Base-by-base conservation (phyloP, 1,284 basidiomycete species). In the Ceratobasidium sp. region DNA sequence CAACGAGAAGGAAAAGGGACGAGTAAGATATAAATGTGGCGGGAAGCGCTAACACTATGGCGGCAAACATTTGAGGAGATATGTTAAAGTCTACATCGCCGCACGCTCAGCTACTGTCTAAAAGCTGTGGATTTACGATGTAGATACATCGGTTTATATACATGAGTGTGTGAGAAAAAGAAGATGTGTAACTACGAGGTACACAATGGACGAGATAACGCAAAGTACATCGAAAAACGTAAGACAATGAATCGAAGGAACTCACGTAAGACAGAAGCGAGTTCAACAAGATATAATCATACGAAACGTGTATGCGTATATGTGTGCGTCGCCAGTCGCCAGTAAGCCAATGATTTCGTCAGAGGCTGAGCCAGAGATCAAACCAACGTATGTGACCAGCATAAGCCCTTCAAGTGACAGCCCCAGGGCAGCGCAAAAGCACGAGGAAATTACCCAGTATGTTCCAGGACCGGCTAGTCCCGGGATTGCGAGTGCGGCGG, bases 351-450 rank as follows among this genome's bases (percentile, higher is more conserved):
- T 49, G 20, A 46, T 69, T 33, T 69, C 67, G 26, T 69, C 67
- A 28, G 67, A 28, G 7, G 67, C 67, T 10, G n/a, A 44, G 20
- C n/a, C 67, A 2, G 67, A 42, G 7, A 69, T 33, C 9, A 55
- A 13, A 18, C 46, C 26, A 46, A 69, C 28, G 28, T 69, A 69
- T 7, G 51, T 51, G 9, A 69, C 67, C 7, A 69, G 51, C 39
- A 69, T 69, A 18, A 69, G 67, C 6, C 67, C 67, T 55, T 69
- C 67, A 42, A 69, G 44, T 33, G 67, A 69, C n/a, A 69, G 26
- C 3, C 67, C 67, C 6, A 69, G n/a, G 5, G 67, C 67, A 6
- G 26, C 49, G 49, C 67, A 69, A 53, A 69, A 69, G 46, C 67
- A 69, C 6, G 67, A 46, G 9, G 39, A 46, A 10, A 69, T 53